These are phyloP conservation scores for Boechera divaricarpa DNA, from an alignment of 345 rosid species.

Conservation along the genomic window DNA sequence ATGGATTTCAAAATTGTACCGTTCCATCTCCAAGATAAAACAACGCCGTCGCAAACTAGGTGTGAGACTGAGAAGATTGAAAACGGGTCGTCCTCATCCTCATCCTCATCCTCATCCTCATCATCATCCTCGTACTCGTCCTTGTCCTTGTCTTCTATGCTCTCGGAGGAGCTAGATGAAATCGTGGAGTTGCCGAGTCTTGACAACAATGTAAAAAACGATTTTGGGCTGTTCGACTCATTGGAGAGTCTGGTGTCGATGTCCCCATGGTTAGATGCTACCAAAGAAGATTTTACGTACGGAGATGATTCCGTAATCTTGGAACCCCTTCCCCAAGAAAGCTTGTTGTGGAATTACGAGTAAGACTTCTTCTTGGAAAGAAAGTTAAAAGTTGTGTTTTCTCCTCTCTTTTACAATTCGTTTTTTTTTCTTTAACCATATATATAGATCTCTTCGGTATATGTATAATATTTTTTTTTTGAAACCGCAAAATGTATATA, in stretches of 20 bases:
- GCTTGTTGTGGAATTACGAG: constrained; percentile 15
- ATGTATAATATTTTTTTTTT: not conserved
- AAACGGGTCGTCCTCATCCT: constrained; percentile 37
- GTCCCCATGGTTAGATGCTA: constrained; percentile 25
- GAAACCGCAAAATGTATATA: too few species aligned
- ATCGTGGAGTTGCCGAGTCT: constrained; percentile 74
- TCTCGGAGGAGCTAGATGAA: constrained; percentile 68
- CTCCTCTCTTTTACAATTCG: not conserved
- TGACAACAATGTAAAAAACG: constrained; percentile 25
- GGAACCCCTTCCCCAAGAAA: constrained; percentile 17
- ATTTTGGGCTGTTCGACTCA: constrained; percentile 19
- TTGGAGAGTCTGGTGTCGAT: constrained; percentile 7
- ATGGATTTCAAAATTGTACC: constrained; percentile 48
- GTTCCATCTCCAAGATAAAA: constrained; percentile 4
- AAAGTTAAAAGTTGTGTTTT: not conserved
- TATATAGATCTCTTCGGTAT: not conserved
- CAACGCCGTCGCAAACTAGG: not conserved
- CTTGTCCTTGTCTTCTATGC: constrained; percentile 49
- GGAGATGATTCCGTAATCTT: constrained; percentile 3
- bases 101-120: constrained; percentile 45
- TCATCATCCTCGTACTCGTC: constrained; percentile 23
- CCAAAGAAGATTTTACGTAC: constrained; percentile 7
- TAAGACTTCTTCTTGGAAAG: not conserved
- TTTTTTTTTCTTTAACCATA: too few species aligned
- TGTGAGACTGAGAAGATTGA: not conserved